These are phyloP conservation scores for Vicia faba DNA, from an alignment of 306 rosid genomes.

Conservation along the genomic window DNA sequence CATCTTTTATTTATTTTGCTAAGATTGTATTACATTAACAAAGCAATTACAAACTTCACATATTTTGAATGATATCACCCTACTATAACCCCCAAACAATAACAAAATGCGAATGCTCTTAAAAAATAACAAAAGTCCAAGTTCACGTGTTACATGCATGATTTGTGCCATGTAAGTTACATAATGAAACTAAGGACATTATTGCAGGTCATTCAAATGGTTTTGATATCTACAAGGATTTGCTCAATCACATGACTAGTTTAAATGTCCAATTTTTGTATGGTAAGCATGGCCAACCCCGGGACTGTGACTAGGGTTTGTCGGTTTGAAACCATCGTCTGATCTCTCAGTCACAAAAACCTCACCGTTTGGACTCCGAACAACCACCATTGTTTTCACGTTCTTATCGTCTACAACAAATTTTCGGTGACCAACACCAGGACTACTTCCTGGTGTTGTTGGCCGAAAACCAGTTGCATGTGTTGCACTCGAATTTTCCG, in stretches of 20 bases:
- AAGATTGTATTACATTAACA: slow-evolving; percentile 1
- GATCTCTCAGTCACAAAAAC: slow-evolving; percentile 6
- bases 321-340: slow-evolving; percentile 37
- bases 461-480: slow-evolving; percentile 45
- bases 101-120: not conserved
- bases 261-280: slow-evolving; percentile 27
- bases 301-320: slow-evolving; percentile 53
- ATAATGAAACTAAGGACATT: slow-evolving; percentile 21
- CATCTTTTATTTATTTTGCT: slow-evolving; percentile 25
- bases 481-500: not conserved
- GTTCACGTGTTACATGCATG: not conserved
- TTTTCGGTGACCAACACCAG: slow-evolving; percentile 52
- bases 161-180: not conserved
- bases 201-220: not conserved
- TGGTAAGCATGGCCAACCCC: slow-evolving; percentile 50
- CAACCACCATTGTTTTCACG: slow-evolving; percentile 10
- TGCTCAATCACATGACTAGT: not conserved
- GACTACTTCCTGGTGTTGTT: slow-evolving; percentile 65
- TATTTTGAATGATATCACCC: slow-evolving; percentile 3
- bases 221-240: not conserved
- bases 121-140: slow-evolving; percentile 3
- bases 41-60: not conserved
- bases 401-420: not conserved
- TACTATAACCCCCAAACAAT: slow-evolving; percentile 12
- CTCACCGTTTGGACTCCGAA: slow-evolving; percentile 27